Evolutionary conservation across 305 asterid species (phyloP), one percentile per base, ranked within the genome.

Genomic region (Solanum hybrid): DNA sequence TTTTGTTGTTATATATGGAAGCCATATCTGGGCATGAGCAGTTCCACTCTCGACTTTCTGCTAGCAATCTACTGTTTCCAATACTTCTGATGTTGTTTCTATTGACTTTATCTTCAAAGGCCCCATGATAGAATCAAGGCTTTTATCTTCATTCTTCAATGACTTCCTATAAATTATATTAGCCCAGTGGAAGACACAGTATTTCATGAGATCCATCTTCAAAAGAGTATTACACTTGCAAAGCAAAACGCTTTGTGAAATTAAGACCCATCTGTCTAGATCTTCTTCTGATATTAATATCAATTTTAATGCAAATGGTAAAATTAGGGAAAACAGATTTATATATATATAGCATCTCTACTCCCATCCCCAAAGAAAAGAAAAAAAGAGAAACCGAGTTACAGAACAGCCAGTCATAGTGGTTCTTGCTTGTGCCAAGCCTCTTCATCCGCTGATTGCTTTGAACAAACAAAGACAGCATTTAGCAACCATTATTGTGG

Each of bases 51-150:
- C n/a, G n/a, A n/a, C n/a, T n/a, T n/a, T n/a, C n/a, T n/a, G n/a
- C n/a, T n/a, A n/a, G n/a, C n/a, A n/a, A 14, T 96, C 98, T 15
- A 95, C 96, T 10, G 95, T 94, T 61, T 95, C 98, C 27, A 96
- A 93, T 5, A 95, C 98, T 90, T 51, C 93, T 1, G 98, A 90
- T 6, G 97, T 92, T 65, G 95, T 91, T 85, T 93, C 95, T 26
- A 93, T 89, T 38, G 95, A 89, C 89, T n/a, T n/a, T n/a, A n/a
- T n/a, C n/a, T n/a, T n/a, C n/a, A n/a, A n/a, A n/a, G n/a, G n/a
- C n/a, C n/a, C n/a, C n/a, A n/a, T n/a, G n/a, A n/a, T n/a, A n/a
- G n/a, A n/a, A n/a, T n/a, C n/a, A n/a, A n/a, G n/a, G n/a, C n/a
- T n/a, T 90, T 92, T 41, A 89, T 93, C 94, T 37, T 93, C 94